Evolutionary conservation across 306 rosid genomes (phyloP), one percentile per base, ranked within the genome.

Genomic region (Inga oerstediana): DNA sequence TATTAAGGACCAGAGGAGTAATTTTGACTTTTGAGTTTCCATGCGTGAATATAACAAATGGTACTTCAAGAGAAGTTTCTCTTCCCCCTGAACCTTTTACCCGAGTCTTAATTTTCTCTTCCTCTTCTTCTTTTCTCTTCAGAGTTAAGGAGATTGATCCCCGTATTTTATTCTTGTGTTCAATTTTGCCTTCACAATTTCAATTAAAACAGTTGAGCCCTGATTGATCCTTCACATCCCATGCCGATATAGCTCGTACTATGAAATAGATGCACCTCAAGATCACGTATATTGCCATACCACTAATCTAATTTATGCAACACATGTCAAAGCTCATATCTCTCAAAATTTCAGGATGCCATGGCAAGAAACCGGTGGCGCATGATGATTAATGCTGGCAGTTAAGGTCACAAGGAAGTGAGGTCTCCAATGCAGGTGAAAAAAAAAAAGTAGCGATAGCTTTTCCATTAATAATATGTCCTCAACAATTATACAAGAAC

Each of bases 391-490:
- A 70, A 70, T 43, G 22, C 56, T 22, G 44, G 58, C 19, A 15
- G 56, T 10, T 61, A 45, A 72, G 80, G 49, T 58, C 34, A 9
- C 46, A 37, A 82, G 46, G 72, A 61, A 66, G 74, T 58, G 16
- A 54, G 80, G 49, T 69, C 66, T 59, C 10, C 22, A 77, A 45
- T 71, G 69, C 39, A 78, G 69, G 27, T 56, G 22, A 61, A 6
- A 2, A 44, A n/a, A n/a, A 27, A 76, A 20, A 34, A 41, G 80
- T 14, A 35, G 69, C 52, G 22, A 58, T 19, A n/a, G 43, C 7
- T 58, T 39, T 61, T 46, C 22, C 43, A 20, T 62, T 7, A 52
- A 44, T 32, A 34, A 1, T 12, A 75, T 61, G 52, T 68, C 37
- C 27, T 51, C 13, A 17, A 44, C 46, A 13, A 24, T 56, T 11